Base-by-base conservation (phyloP, 176 grass and related monocot species). In the Secale cereale region DNA sequence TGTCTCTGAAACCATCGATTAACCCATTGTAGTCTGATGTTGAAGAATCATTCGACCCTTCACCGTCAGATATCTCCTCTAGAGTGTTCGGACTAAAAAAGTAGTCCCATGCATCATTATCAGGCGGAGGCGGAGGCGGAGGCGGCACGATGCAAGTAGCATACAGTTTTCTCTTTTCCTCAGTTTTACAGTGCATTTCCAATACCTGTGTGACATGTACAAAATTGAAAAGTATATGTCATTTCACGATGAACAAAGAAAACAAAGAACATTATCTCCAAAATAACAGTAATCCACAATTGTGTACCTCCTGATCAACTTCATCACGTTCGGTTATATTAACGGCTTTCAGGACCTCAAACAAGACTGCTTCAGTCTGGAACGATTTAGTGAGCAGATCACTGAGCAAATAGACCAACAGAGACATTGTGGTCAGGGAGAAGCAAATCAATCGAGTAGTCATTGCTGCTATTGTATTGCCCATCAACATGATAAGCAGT, bases 331-430 rank as follows among this genome's bases (percentile, higher is more conserved):
- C 86, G 7, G 86, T 82, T 17, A 86, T 77, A 82, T 89, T 89
- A 66, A 94, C 90, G 9, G 90, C 88, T 91, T 82, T 89, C 56
- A 97, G 85, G 81, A 94, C 92, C 82, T 94, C 92, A 85, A 97
- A 97, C 70, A 97, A 81, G 25, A 97, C 92, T 52, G 81, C 83
- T 1, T 88, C 94, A 25, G 92, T 94, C 87, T 92, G 92, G 59
- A 92, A 92, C 7, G 90, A 90, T 81, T 97, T 92, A 0, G 92
- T 92, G 63, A 97, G 90, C 71, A 88, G 90, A 15, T 90, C 90
- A 80, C 94, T 97, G 75, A 43, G 30, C 9, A 60, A 78, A 9
- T 22, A 23, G 22, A 59, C 3, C 10, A 41, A 3, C 10, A 41
- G 39, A 41, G 3, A 59, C 52, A 7, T 22, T 56, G 52, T 56